Base-by-base conservation (phyloP, 441 rosid species). In the Jatropha podagrica region DNA sequence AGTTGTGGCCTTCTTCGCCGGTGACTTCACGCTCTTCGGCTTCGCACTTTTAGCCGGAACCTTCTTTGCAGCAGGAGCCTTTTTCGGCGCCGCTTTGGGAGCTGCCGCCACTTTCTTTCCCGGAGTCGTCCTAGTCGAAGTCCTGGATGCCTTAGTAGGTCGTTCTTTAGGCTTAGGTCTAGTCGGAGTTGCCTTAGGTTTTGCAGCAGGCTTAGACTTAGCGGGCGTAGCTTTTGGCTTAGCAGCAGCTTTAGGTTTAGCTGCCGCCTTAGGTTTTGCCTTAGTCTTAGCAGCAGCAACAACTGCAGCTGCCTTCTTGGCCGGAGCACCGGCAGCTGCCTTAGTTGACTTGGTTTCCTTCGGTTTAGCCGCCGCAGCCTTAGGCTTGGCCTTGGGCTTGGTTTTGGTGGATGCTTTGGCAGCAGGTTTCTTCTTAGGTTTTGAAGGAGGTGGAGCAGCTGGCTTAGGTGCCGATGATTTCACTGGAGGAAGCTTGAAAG, bases 401-500 rank as follows among this genome's bases (percentile, higher is more conserved):
- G 84, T 40, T 11, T 44, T 44, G 48, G 48, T 44, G 2, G 48
- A 78, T 26, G 85, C 77, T 52, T 83, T 72, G 26, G 83, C 75
- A 15, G 77, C 72, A 1, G 81, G 65, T 66, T 77, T 78, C 68
- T 84, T 84, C 80, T 79, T 84, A 66, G 72, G 44, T 54, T 65
- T 79, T 11, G 83, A 60, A 3, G 83, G 83, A 62, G 87, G 72
- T 8, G 86, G 60, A 1, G 66, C 71, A 32, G 82, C 82, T 3
- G 86, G 84, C 74, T 87, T 88, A 0, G 84, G 26, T 2, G 68
- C 74, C 0, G 84, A 52, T 10, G 93, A 69, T 68, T 32, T 81
- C 12, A 79, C 82, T 0, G 95, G 9, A 0, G 94, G 93, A 1
- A 91, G 79, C 80, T 93, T 93, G 77, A 83, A 93, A 0, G 98